Evolutionary conservation across 2,329 filamentous ascomycete genomes (phyloP).

Genomic region (Xylariaceae sp.): DNA sequence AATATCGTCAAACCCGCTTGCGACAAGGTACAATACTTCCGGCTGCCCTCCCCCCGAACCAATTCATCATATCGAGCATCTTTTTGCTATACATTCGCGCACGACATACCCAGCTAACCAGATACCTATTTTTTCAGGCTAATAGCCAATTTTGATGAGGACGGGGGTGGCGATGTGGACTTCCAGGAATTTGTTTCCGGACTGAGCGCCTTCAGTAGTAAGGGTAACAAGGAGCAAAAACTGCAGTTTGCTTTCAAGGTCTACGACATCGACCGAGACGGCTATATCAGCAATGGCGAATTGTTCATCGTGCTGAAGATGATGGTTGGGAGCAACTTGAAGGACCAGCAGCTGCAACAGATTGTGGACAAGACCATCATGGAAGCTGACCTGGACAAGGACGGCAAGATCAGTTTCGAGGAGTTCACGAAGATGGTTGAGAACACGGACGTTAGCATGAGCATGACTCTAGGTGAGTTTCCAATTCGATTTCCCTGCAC

Average conservation of each 20-base stretch:
- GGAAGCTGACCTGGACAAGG: conserved; percentile 95
- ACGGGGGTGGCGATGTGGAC: conserved; percentile 96
- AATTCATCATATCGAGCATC: background rate
- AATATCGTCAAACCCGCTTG: conserved; percentile 96
- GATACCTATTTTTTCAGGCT: conserved; percentile 62
- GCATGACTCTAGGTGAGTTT: conserved; percentile 71
- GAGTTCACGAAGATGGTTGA: conserved; percentile 99
- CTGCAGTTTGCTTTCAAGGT: conserved; percentile 98
- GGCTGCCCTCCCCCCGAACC: background rate
- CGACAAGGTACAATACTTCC: conserved; percentile 72
- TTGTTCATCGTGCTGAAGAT: conserved; percentile 99
- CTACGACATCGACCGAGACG: conserved; percentile 98
- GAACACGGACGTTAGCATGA: conserved; percentile 82
- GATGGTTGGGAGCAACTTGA: conserved; percentile 99
- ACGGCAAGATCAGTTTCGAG: conserved; percentile 98
- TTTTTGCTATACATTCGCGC: background rate
- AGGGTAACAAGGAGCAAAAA: conserved; percentile 99
- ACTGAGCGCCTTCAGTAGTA: conserved; percentile 92
- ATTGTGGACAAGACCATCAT: conserved; percentile 99
- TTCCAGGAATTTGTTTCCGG: conserved; percentile 99
- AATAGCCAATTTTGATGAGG: conserved; percentile 99
- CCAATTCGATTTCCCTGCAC: background rate
- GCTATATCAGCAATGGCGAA: conserved; percentile 98
- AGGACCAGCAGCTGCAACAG: conserved; percentile 98
- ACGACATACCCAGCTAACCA: conserved; percentile 7